phyloP scores from a whole-genome alignment of 352 stramenopile species.

The Phytopythium boreale region DNA sequence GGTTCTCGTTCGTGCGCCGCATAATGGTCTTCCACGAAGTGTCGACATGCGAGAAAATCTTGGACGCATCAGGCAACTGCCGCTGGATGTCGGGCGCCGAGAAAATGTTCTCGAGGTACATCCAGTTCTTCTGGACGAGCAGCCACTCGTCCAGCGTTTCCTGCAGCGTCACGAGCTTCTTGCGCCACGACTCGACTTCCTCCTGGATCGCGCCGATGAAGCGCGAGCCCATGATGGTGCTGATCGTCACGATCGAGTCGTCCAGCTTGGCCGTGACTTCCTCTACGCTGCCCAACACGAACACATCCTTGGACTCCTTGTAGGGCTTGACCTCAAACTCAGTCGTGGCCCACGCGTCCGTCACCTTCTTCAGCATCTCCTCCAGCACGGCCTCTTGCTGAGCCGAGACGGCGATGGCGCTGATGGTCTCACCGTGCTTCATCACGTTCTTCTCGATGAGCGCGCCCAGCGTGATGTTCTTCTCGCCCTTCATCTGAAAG shows the following conservation, averaged over 20 bases:
- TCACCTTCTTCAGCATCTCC: constrained; percentile 93
- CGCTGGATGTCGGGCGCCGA: constrained; percentile 89
- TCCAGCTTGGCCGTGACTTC: constrained; percentile 90
- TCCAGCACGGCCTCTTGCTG: constrained; percentile 91
- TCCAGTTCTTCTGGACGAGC: constrained; percentile 87
- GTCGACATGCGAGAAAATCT: constrained; percentile 90
- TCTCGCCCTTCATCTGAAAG: constrained; percentile 86
- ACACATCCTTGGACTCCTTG: constrained; percentile 93
- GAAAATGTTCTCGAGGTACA: constrained; percentile 89
- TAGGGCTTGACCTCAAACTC: constrained; percentile 93
- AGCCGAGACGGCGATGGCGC: constrained; percentile 74
- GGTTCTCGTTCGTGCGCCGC: constrained; percentile 83
- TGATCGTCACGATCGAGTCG: constrained; percentile 93
- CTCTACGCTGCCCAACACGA: constrained; percentile 90
- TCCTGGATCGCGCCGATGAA: constrained; percentile 90
- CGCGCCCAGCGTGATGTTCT: constrained; percentile 75
- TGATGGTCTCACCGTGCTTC: constrained; percentile 86
- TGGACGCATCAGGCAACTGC: constrained; percentile 87
- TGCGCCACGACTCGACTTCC: constrained; percentile 87
- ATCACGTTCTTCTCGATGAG: constrained; percentile 89
- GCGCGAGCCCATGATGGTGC: constrained; percentile 89
- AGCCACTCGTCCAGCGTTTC: constrained; percentile 89
- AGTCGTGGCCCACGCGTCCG: constrained; percentile 79
- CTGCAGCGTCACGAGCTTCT: constrained; percentile 78
- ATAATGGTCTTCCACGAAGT: constrained; percentile 92